phyloP scores from a whole-genome alignment of 495 filamentous ascomycete species.

The Penicillium canescens region DNA sequence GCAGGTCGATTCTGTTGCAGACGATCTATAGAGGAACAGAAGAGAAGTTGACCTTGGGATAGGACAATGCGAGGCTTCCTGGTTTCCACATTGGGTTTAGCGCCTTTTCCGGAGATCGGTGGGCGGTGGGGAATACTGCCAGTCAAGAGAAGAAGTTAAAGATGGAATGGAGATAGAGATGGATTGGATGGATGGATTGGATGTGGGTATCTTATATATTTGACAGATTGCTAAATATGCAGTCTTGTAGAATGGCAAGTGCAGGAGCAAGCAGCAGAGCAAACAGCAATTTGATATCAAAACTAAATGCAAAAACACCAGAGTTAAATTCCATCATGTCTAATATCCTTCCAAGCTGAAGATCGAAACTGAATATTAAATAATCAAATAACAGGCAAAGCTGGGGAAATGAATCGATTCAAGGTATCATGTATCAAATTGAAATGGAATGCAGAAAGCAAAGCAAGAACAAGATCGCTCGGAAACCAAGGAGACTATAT shows the following conservation, averaged over 20 bases:
- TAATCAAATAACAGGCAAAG: neutral
- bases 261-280: no score
- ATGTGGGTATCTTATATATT: no score
- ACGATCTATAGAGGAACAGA: conserved; percentile 17
- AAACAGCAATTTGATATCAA: no score
- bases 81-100: conserved; percentile 36
- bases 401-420: conserved; percentile 2
- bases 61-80: conserved; percentile 13
- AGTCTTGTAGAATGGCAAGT: no score
- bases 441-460: conserved; percentile 6
- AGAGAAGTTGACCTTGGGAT: conserved; percentile 16
- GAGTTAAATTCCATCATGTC: no score
- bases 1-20: conserved; percentile 10
- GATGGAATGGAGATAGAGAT: no score
- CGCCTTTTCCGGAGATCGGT: conserved; percentile 8
- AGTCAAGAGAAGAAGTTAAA: conserved; percentile 1
- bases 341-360: no score
- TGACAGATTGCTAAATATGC: no score
- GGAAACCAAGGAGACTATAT: conserved; percentile 31
- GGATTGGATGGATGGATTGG: no score
- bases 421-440: conserved; percentile 24
- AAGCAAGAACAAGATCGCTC: conserved; percentile 20
- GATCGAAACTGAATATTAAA: no score
- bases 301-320: no score
- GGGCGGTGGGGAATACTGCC: conserved; percentile 1